Percentiles rank a stretch among this genome's conserved stretches.
Conservation (phyloP, 352 stramenopile genomes). For the Phytophthora pseudosyringae region DNA sequence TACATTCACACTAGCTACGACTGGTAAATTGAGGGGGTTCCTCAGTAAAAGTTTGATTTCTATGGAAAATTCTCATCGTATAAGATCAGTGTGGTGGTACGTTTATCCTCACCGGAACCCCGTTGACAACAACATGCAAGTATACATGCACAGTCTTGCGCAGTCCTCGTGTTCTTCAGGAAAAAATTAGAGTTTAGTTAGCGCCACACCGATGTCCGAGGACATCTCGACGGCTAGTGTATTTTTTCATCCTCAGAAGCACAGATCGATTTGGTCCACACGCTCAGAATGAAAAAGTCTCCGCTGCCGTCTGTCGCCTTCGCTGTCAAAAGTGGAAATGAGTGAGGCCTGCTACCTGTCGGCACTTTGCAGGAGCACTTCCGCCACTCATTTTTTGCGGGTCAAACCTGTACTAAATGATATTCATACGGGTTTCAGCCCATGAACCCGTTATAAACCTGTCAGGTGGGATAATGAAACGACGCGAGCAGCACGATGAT, state of each 20-base stretch:
- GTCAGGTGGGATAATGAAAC: conserved; percentile 1
- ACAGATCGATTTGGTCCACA: neutral
- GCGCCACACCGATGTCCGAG: conserved; percentile 48
- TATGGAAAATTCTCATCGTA: conserved; percentile 77
- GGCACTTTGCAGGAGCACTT: neutral
- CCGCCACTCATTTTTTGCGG: conserved; percentile 31
- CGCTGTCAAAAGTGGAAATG: conserved; percentile 31
- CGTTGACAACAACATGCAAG: conserved; percentile 20
- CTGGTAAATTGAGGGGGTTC: conserved; percentile 32
- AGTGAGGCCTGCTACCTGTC: neutral
- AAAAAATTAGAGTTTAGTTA: conserved; percentile 90
- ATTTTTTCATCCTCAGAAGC: conserved; percentile 82
- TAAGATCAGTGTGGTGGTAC: conserved; percentile 80
- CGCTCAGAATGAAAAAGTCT: neutral
- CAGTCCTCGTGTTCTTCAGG: conserved; percentile 58
- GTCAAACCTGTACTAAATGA: conserved; percentile 7
- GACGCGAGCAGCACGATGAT: too few relatives aligned
- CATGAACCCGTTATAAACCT: conserved; percentile 1
- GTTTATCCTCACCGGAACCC: conserved; percentile 63
- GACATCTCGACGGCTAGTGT: conserved; percentile 54
- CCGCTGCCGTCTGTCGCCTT: neutral
- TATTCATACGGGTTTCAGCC: conserved; percentile 14
- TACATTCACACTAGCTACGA: too few relatives aligned
- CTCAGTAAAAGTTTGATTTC: conserved; percentile 70
- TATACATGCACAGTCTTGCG: conserved; percentile 8